Evolutionary conservation across 164 flowering plant species (phyloP), one percentile per base, ranked within the genome.

Genomic region (Chimonanthus salicifolius): DNA sequence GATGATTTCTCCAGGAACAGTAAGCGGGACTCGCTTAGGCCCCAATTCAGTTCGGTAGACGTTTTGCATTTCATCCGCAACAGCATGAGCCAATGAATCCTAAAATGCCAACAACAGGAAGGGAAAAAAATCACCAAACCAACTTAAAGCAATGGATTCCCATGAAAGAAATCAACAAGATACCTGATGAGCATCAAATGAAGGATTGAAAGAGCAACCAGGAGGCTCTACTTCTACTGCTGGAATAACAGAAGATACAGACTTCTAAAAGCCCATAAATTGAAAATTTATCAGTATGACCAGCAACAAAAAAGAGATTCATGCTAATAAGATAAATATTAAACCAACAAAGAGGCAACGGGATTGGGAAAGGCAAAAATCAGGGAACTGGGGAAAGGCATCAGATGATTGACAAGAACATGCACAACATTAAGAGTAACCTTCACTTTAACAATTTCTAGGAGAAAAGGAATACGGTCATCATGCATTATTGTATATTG

Each of bases 41-140:
- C 90, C 94, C 87, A 95, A 79, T 82, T 95, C 98, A 68, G 81
- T 77, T 74, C 70, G 78, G 71, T 88, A 93, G 18, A 88, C 76
- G 82, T 93, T 95, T 77, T 94, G 97, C 99, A 95, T 93, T 81
- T 93, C 98, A 21, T 83, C 89, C 4, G 99, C 99, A 76, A 95
- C 98, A 72, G 99, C 99, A 80, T 54, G 78, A 74, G 98, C 99
- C 82, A 95, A 79, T 11, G 90, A 82, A 83, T 94, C 99, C 99
- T 95, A 78, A 33, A 75, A 75, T 68, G 7, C 47, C 16, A 65
- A 16, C 45, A 71, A 69, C 48, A 51, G 20, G 9, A 10, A 20
- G 7, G 33, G 60, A 70, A 0, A n/a, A 18, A 45, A 75, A 47
- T 58, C 18, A 69, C 33, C 62, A 16, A 51, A 8, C 13, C 7